phyloP scores from a whole-genome alignment of 2,329 filamentous ascomycete genomes.

The Monosporascus sp. region DNA sequence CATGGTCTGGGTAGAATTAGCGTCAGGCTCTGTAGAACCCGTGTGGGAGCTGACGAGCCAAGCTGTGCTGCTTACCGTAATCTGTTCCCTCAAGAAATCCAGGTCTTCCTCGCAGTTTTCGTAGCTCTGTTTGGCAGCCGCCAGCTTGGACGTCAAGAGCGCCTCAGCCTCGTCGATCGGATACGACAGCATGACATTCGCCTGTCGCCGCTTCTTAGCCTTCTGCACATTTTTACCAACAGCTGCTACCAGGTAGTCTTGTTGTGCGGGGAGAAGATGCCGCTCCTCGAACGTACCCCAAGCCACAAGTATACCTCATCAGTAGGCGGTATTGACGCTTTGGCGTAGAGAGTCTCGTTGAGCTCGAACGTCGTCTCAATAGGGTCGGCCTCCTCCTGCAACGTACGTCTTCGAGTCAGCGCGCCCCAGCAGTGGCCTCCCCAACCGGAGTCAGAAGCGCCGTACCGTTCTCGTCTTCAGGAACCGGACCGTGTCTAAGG shows the following conservation, averaged over 20 bases:
- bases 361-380: slow-evolving; percentile 93
- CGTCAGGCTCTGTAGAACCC: slow-evolving; percentile 5
- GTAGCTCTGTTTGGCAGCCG: slow-evolving; percentile 72
- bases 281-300: slow-evolving; percentile 54
- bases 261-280: too few species aligned
- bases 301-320: slow-evolving; percentile 97
- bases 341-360: slow-evolving; percentile 91
- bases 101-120: slow-evolving; percentile 92
- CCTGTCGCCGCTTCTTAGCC: slow-evolving; percentile 40
- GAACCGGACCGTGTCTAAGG: slow-evolving; percentile 84
- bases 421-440: neutral
- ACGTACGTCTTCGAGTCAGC: slow-evolving; percentile 1
- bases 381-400: slow-evolving; percentile 53
- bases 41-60: too few species aligned
- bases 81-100: slow-evolving; percentile 92
- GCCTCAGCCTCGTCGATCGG: slow-evolving; percentile 80
- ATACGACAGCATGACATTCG: slow-evolving; percentile 97
- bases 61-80: slow-evolving; percentile 61
- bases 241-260: too few species aligned
- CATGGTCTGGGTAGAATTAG: slow-evolving; percentile 62
- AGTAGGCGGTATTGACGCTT: slow-evolving; percentile 73
- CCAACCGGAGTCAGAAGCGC: neutral
- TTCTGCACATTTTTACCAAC: neutral
- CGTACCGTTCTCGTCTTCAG: slow-evolving; percentile 68
- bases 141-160: slow-evolving; percentile 71